Evolutionary conservation across 2,329 filamentous ascomycete species (phyloP).

Genomic region (Talaromyces sp.): DNA sequence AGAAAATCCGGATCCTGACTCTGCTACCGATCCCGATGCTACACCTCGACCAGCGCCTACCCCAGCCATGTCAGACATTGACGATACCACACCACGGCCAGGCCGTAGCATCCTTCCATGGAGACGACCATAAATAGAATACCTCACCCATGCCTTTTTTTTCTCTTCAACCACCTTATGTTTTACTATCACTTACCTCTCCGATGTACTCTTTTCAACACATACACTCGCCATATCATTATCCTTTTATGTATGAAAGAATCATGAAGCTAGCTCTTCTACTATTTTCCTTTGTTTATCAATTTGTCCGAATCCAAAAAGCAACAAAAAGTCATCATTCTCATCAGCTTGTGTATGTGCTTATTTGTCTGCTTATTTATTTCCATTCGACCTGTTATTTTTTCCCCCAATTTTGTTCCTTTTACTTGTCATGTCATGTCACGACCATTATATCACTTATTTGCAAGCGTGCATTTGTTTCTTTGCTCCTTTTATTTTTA

Average conservation of each 20-base stretch:
- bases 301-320: background rate
- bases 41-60: slow-evolving; percentile 12
- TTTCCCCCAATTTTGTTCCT: background rate
- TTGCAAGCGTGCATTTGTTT: slow-evolving; percentile 1
- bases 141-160: background rate
- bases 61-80: slow-evolving; percentile 7
- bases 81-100: slow-evolving; percentile 1
- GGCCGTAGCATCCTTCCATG: background rate
- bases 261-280: background rate
- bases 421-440: background rate
- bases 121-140: background rate
- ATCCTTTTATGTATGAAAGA: background rate
- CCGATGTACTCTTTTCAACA: background rate
- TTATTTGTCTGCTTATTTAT: background rate
- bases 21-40: slow-evolving; percentile 7
- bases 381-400: background rate
- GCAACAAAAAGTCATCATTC: background rate
- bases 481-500: background rate
- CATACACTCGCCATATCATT: background rate
- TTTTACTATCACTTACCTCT: background rate
- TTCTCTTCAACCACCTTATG: background rate
- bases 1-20: background rate
- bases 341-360: background rate
- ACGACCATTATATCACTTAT: background rate
- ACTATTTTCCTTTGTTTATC: background rate